Evolutionary conservation across 345 rosid species (phyloP), one percentile per base, ranked within the genome.

Genomic region (Iberis pinnata): DNA sequence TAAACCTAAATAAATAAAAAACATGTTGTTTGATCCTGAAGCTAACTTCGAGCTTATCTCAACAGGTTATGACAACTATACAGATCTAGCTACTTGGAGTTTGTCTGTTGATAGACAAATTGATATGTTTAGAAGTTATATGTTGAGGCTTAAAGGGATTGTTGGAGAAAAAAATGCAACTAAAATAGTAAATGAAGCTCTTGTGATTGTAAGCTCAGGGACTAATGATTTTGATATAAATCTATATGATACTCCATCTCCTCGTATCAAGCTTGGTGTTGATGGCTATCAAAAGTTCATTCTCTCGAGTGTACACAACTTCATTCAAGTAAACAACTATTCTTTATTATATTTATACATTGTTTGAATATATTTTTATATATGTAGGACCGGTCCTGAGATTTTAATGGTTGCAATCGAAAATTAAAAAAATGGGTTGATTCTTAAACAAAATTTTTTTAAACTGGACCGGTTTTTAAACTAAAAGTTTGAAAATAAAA

Each of bases 171-270:
- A 61, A 5, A 73, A 69, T 17, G 84, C 82, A 26, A 46, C 37
- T 20, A 57, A 53, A 37, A 76, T 73, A 2, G 13, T 80, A n/a
- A 19, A 37, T 24, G 54, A 57, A 24, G 76, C 89, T 15, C 16
- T 84, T 15, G 70, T 73, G 24, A 6, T 78, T 17, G 18, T 82
- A 6, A 78, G 88, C 72, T 76, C 89, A 0, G 89, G 86, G 37
- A 65, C 82, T 12, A 84, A 88, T 20, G 89, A 81, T 57, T 66
- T 77, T 22, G 22, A 35, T 45, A 19, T 72, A 5, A 79, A 83
- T 39, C 76, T 57, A 36, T 81, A 76, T 22, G 76, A 71, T 32
- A 16, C 70, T 25, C 75, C 76, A 7, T 25, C 67, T 8, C 73
- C 77, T 60, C 66, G 72, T 43, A 1, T 10, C 12, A 42, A 64